These are phyloP conservation scores for Firmiana major DNA, from an alignment of 345 rosid genomes.

Conservation along the genomic window DNA sequence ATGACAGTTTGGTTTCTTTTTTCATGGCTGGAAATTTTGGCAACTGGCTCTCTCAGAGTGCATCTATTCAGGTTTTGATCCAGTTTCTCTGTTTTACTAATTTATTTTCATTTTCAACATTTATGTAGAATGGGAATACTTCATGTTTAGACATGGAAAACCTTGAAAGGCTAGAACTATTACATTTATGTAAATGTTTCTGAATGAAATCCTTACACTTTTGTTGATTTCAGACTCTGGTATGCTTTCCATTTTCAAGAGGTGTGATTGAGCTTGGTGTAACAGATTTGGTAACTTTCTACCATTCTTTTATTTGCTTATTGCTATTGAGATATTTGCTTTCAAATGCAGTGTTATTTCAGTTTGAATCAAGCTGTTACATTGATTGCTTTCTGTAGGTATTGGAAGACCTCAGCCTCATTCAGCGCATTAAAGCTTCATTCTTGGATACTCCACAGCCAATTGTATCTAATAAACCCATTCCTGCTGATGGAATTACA, in stretches of 20 bases:
- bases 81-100: neutral
- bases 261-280: slow-evolving; percentile 87
- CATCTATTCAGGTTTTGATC: slow-evolving; percentile 62
- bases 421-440: slow-evolving; percentile 54
- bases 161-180: neutral
- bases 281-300: slow-evolving; percentile 63
- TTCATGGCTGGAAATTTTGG: slow-evolving; percentile 17
- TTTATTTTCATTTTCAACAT: neutral
- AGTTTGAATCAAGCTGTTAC: slow-evolving; percentile 9
- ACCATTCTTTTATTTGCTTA: neutral
- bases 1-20: slow-evolving; percentile 1
- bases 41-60: slow-evolving; percentile 55
- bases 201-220: slow-evolving; percentile 1
- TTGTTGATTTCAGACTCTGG: slow-evolving; percentile 55
- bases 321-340: neutral
- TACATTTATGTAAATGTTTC: neutral
- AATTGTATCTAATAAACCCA: slow-evolving; percentile 27
- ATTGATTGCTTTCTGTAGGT: slow-evolving; percentile 41
- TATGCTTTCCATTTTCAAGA: slow-evolving; percentile 72
- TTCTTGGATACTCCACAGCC: slow-evolving; percentile 53
- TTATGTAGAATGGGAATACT: neutral
- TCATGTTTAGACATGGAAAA: neutral
- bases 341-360: neutral
- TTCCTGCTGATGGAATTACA: slow-evolving; percentile 13
- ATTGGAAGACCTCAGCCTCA: slow-evolving; percentile 63